phyloP scores from a whole-genome alignment of 805 yeast genomes.

The Kodamaea restingae region DNA sequence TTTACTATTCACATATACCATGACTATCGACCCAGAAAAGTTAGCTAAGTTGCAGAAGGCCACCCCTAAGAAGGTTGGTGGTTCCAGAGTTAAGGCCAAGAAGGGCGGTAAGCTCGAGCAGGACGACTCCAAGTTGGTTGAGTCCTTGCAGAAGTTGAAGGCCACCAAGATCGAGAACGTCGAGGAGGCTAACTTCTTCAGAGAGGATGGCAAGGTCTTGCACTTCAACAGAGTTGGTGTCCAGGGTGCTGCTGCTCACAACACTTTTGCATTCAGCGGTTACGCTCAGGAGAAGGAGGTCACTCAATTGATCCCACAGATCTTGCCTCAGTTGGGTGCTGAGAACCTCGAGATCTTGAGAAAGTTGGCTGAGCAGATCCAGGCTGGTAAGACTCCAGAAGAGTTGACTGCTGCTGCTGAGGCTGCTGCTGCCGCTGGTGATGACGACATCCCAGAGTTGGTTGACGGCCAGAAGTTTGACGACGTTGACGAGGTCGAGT shows the following conservation, averaged over 20 bases:
- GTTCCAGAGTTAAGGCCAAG: constrained; percentile 90
- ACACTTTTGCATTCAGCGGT: constrained; percentile 94
- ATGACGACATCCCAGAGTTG: constrained; percentile 71
- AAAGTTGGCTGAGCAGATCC: constrained; percentile 85
- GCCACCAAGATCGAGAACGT: constrained; percentile 85
- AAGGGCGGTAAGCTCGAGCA: constrained; percentile 68
- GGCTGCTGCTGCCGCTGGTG: constrained; percentile 36
- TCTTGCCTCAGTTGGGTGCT: constrained; percentile 93
- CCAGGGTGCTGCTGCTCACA: constrained; percentile 85
- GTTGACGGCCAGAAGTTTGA: constrained; percentile 88
- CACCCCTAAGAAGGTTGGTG: constrained; percentile 72
- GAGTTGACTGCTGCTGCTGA: constrained; percentile 45
- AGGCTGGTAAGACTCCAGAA: constrained; percentile 52
- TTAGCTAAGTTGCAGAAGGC: constrained; percentile 87
- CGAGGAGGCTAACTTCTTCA: constrained; percentile 97
- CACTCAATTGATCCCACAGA: constrained; percentile 89
- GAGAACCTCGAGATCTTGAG: constrained; percentile 89
- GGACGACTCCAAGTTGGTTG: constrained; percentile 89
- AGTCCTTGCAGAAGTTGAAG: constrained; percentile 81
- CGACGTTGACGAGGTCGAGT: constrained; percentile 41
- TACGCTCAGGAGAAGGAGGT: constrained; percentile 88
- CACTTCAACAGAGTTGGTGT: constrained; percentile 96
- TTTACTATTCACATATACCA: constrained; percentile 17
- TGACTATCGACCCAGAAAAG: constrained; percentile 94
- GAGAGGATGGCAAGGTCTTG: constrained; percentile 91